Conservation (phyloP, 2,329 filamentous ascomycete species). For the Ceratocystis alfenasii region DNA sequence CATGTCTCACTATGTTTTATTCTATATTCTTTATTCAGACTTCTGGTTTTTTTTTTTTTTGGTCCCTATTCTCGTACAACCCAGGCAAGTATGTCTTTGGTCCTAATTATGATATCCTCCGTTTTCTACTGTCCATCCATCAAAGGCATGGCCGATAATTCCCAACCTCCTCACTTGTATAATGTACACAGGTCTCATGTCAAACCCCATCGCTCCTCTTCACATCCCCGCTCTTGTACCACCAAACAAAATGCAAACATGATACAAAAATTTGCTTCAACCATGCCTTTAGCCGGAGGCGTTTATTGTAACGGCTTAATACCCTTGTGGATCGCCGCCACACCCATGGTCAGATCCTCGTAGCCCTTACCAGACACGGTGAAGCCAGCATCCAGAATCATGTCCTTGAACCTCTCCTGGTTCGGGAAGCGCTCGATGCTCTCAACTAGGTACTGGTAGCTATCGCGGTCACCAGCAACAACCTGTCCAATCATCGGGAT, state of each 20-base stretch:
- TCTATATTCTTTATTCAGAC: neutral
- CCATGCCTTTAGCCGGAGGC: too few relatives aligned
- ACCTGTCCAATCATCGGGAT: slow-evolving; percentile 93
- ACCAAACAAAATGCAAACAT: neutral
- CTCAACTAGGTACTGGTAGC: slow-evolving; percentile 97
- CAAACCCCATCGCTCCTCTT: neutral
- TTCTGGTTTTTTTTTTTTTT: neutral
- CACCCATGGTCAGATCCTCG: slow-evolving; percentile 82
- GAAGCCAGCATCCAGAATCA: slow-evolving; percentile 80
- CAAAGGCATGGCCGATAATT: neutral
- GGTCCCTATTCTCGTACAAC: neutral
- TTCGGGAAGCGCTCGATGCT: slow-evolving; percentile 89
- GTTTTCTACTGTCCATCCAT: neutral
- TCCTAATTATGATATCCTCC: neutral
- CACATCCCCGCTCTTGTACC: neutral
- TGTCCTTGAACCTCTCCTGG: slow-evolving; percentile 69
- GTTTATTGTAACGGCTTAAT: slow-evolving; percentile 53
- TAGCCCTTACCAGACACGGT: slow-evolving; percentile 69
- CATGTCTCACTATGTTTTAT: slow-evolving; percentile 1
- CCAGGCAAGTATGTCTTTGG: neutral
- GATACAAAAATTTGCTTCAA: neutral
- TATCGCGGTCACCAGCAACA: slow-evolving; percentile 85
- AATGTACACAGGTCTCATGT: neutral
- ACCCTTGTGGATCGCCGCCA: slow-evolving; percentile 93
- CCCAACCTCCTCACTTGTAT: neutral